phyloP scores from a whole-genome alignment of 306 rosid genomes.

The Hylodesmum podocarpum region DNA sequence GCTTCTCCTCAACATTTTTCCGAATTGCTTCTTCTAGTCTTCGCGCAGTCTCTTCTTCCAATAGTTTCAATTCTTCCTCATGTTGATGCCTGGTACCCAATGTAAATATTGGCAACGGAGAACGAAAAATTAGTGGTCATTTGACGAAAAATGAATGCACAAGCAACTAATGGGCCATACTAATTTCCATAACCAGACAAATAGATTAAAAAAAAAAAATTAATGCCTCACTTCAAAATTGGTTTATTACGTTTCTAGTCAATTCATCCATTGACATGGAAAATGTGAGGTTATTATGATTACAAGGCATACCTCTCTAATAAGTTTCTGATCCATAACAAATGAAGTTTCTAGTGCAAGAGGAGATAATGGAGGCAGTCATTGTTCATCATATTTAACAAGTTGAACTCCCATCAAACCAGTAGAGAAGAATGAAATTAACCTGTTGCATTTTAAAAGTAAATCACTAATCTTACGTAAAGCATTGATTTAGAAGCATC shows the following conservation, averaged over 20 bases:
- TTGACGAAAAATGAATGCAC: neutral
- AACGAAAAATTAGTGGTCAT: neutral
- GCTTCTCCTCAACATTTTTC: slow-evolving; percentile 71
- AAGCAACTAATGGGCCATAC: slow-evolving; percentile 20
- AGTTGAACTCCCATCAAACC: slow-evolving; percentile 47
- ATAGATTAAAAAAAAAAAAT: neutral
- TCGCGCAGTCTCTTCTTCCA: slow-evolving; percentile 82
- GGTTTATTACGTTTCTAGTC: neutral
- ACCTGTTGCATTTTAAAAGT: slow-evolving; percentile 42
- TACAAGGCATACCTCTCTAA: slow-evolving; percentile 44
- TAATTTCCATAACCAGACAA: slow-evolving; percentile 3
- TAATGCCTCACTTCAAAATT: slow-evolving; percentile 9
- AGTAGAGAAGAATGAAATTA: slow-evolving; percentile 41
- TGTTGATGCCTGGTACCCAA: slow-evolving; percentile 49
- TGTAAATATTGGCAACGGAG: slow-evolving; percentile 38
- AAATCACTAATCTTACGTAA: slow-evolving; percentile 32
- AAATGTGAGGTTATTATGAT: slow-evolving; percentile 18
- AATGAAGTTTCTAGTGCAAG: slow-evolving; percentile 41
- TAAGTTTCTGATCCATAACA: slow-evolving; percentile 44
- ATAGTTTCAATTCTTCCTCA: slow-evolving; percentile 60
- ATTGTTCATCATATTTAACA: slow-evolving; percentile 43
- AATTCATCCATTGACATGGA: slow-evolving; percentile 19
- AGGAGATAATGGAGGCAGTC: slow-evolving; percentile 35
- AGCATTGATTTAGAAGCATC: slow-evolving; percentile 23
- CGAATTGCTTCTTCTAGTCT: slow-evolving; percentile 81